phyloP scores from a whole-genome alignment of 345 rosid species.

The Citrus medica region DNA sequence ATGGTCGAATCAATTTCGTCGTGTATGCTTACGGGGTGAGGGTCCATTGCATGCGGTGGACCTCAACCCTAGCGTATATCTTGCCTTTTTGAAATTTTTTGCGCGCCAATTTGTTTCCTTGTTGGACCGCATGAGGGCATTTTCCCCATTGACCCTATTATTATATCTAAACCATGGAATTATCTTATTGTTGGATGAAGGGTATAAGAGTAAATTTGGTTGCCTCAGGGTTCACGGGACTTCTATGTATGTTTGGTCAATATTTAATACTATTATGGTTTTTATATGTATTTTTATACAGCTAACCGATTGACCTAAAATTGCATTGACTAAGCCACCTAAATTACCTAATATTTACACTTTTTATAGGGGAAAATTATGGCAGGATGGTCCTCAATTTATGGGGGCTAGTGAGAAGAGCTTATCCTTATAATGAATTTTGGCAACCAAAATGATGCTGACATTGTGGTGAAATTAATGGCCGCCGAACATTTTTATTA shows the following conservation, averaged over 20 bases:
- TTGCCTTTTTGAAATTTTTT: constrained; percentile 19
- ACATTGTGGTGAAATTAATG: not conserved
- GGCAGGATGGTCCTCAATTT: not conserved
- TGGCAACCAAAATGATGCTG: not conserved
- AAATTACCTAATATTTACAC: not conserved
- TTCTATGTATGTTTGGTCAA: not conserved
- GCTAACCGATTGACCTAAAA: not conserved
- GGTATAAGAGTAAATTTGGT: not conserved
- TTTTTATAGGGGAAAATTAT: no score
- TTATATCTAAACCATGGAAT: not conserved
- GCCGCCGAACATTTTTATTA: no score
- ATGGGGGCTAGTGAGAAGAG: not conserved
- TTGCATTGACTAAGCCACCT: constrained; percentile 4
- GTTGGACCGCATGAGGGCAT: not conserved
- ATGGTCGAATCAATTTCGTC: not conserved
- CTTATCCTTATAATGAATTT: not conserved
- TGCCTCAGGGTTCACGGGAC: constrained; percentile 3
- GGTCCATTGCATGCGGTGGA: constrained; percentile 15
- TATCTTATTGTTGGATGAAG: not conserved
- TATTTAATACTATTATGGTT: not conserved
- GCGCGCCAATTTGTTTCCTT: constrained; percentile 20
- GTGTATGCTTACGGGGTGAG: not conserved
- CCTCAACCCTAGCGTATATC: not conserved
- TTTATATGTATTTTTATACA: no score
- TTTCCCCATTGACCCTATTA: not conserved